Conservation (phyloP, 2,329 filamentous ascomycete species). For the Xylaria sp. region DNA sequence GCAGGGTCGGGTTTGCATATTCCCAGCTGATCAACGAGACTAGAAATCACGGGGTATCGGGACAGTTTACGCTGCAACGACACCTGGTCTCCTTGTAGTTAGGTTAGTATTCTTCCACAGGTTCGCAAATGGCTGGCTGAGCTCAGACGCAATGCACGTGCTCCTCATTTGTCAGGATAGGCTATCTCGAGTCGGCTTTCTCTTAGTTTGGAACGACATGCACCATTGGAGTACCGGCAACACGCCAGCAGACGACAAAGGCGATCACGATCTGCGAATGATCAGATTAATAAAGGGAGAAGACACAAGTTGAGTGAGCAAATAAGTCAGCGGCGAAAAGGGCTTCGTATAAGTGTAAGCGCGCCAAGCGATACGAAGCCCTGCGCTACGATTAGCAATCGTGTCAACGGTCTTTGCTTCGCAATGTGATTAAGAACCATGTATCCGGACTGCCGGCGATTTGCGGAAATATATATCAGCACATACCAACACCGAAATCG, state of each 20-base stretch:
- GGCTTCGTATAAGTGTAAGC: conserved; percentile 17
- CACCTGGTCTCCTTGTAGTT: conserved; percentile 5
- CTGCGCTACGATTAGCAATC: conserved; percentile 32
- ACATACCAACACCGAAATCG: background rate
- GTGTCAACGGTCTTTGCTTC: conserved; percentile 22
- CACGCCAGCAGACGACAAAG: background rate
- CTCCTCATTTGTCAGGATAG: conserved; percentile 19
- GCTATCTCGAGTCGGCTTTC: conserved; percentile 3
- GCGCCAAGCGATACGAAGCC: conserved; percentile 22
- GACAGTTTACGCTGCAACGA: conserved; percentile 3
- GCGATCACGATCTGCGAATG: conserved; percentile 2
- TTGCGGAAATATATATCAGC: conserved; percentile 12
- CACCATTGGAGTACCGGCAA: background rate
- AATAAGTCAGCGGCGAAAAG: conserved; percentile 27
- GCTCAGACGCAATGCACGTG: conserved; percentile 5
- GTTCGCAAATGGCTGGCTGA: conserved; percentile 3
- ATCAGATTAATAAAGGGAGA: background rate
- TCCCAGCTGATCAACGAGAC: conserved; percentile 19
- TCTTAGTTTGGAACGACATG: background rate
- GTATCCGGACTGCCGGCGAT: conserved; percentile 17
- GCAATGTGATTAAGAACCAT: background rate
- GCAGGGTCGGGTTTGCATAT: conserved; percentile 7
- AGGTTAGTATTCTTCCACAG: background rate
- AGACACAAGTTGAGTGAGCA: conserved; percentile 3
- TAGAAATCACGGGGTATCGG: conserved; percentile 13